Conservation (phyloP, 805 yeast genomes). For the Hanseniaspora vineae region DNA sequence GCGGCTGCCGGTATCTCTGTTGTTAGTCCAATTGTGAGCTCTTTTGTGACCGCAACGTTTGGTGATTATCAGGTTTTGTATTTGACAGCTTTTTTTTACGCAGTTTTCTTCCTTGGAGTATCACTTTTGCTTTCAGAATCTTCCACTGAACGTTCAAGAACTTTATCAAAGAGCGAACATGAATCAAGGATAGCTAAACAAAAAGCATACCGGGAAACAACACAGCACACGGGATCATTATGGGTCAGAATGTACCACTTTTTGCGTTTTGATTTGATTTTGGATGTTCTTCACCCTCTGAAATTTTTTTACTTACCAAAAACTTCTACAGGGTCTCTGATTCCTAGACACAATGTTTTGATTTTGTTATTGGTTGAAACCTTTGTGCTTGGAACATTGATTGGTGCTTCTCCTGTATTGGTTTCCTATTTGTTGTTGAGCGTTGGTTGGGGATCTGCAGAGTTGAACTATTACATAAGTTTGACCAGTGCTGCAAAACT, state of each 20-base stretch:
- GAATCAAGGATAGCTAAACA: not conserved
- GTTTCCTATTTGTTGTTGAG: conserved; percentile 10
- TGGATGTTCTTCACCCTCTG: conserved; percentile 27
- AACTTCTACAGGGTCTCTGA: conserved; percentile 5
- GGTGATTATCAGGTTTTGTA: conserved; percentile 4
- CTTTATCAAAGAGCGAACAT: conserved; percentile 27
- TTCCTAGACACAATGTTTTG: conserved; percentile 12
- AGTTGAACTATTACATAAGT: conserved; percentile 16
- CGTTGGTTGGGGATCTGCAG: conserved; percentile 14
- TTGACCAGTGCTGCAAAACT: conserved; percentile 12
- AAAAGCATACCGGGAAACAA: conserved; percentile 1
- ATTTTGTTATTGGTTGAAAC: conserved; percentile 11
- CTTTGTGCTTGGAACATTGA: conserved; percentile 12
- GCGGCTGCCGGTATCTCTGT: conserved; percentile 12
- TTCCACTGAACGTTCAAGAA: conserved; percentile 39
- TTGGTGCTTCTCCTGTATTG: conserved; percentile 11
- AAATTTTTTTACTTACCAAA: conserved; percentile 11
- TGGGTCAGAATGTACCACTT: not conserved
- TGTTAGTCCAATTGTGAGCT: conserved; percentile 14
- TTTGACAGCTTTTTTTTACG: conserved; percentile 4
- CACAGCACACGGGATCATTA: not conserved
- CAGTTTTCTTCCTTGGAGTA: conserved; percentile 8
- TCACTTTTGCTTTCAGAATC: conserved; percentile 39
- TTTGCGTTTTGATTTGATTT: conserved; percentile 8
- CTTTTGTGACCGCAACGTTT: conserved; percentile 8